These are phyloP conservation scores for Naganishia kalamii DNA, from an alignment of 768 basidiomycete species.

Conservation along the genomic window DNA sequence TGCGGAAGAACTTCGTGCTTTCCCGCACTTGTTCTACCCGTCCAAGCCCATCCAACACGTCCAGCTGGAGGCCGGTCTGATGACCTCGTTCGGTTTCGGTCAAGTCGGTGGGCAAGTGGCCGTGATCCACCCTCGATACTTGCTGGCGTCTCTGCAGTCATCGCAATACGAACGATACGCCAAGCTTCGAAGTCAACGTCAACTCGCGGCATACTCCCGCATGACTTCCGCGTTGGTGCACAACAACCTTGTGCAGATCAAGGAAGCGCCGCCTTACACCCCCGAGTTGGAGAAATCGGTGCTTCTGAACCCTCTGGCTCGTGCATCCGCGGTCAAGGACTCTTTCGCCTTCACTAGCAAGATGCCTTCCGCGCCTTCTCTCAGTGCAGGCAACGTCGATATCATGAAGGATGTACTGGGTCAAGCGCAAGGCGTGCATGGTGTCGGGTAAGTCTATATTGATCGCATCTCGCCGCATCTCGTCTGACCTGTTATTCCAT, in stretches of 20 bases:
- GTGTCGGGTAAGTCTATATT: conserved; percentile 62
- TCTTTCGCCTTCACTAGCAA: conserved; percentile 72
- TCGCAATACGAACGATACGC: conserved; percentile 72
- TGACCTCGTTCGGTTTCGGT: conserved; percentile 68
- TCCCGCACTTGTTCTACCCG: conserved; percentile 90
- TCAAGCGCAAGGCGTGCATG: conserved; percentile 54
- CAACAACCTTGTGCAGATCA: conserved; percentile 88
- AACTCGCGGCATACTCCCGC: conserved; percentile 50
- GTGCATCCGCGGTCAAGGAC: conserved; percentile 75
- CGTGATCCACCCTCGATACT: conserved; percentile 81
- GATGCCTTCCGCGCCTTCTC: conserved; percentile 51
- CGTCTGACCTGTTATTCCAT: background rate
- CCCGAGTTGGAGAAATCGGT: conserved; percentile 79
- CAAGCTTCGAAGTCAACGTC: conserved; percentile 54
- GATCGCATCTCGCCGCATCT: conserved; percentile 46
- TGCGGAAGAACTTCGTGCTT: conserved; percentile 67
- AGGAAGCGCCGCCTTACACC: conserved; percentile 82
- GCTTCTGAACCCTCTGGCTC: conserved; percentile 83
- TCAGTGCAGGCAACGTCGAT: conserved; percentile 64
- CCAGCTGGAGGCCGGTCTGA: conserved; percentile 55
- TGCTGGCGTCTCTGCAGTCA: conserved; percentile 76
- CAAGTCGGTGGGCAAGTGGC: conserved; percentile 93
- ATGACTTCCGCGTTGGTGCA: conserved; percentile 93
- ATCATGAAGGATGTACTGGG: conserved; percentile 58
- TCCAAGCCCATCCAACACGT: conserved; percentile 94